Conservation (phyloP, 176 grass and related monocot species). For the Tillandsia leiboldiana region DNA sequence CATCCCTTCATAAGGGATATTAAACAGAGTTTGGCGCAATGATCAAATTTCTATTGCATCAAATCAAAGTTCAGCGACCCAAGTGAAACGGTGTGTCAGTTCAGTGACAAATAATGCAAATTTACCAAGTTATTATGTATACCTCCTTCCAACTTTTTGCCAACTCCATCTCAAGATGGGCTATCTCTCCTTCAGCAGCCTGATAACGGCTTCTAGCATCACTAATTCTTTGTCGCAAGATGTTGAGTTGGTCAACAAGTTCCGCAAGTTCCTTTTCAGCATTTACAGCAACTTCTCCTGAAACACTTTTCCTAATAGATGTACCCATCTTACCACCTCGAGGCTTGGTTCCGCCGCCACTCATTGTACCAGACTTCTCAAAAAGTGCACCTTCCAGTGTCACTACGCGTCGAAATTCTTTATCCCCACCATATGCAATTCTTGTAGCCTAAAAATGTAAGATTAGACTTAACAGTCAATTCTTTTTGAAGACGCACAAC, state of each 20-base stretch:
- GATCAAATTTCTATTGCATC: too few species aligned
- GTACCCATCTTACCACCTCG: slow-evolving; percentile 78
- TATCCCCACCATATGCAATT: slow-evolving; percentile 65
- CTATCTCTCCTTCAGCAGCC: slow-evolving; percentile 50
- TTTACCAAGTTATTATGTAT: neutral
- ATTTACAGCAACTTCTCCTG: slow-evolving; percentile 46
- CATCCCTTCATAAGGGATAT: too few species aligned
- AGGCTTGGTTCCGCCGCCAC: slow-evolving; percentile 65
- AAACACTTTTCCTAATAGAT: slow-evolving; percentile 57
- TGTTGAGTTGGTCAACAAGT: slow-evolving; percentile 53
- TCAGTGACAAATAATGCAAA: too few species aligned
- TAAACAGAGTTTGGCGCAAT: too few species aligned
- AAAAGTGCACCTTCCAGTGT: slow-evolving; percentile 80
- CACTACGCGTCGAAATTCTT: slow-evolving; percentile 79
- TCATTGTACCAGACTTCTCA: slow-evolving; percentile 93
- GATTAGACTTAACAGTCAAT: neutral
- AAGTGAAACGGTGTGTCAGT: too few species aligned
- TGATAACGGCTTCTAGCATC: slow-evolving; percentile 47
- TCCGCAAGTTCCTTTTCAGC: slow-evolving; percentile 56
- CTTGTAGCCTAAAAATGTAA: slow-evolving; percentile 53
- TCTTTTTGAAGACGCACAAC: neutral
- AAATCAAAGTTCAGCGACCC: too few species aligned
- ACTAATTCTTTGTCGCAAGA: slow-evolving; percentile 44
- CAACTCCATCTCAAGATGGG: slow-evolving; percentile 61
- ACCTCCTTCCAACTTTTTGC: slow-evolving; percentile 85